phyloP scores from a whole-genome alignment of 345 rosid genomes.

The Murraya paniculata region DNA sequence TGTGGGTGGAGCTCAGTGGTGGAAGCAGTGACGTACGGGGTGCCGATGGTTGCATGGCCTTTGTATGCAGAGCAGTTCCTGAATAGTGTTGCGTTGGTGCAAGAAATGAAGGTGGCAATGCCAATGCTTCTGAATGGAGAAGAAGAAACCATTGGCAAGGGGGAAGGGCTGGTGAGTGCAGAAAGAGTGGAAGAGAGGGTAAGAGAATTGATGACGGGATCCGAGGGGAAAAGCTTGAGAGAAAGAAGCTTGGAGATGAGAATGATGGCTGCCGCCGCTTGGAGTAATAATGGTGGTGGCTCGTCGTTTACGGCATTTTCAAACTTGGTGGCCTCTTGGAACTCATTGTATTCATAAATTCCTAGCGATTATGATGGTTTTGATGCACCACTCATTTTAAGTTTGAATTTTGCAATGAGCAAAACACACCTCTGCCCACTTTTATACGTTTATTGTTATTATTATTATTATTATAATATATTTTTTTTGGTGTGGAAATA shows the following conservation, averaged over 20 bases:
- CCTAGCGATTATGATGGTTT: background rate
- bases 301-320: slow-evolving; percentile 19
- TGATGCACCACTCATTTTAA: background rate
- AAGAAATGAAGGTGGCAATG: slow-evolving; percentile 31
- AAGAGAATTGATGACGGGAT: slow-evolving; percentile 12
- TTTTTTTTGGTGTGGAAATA: too few relatives aligned
- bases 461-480: too few relatives aligned
- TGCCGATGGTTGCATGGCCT: slow-evolving; percentile 37
- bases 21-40: slow-evolving; percentile 32
- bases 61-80: slow-evolving; percentile 30
- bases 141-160: background rate
- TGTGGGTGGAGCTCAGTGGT: slow-evolving; percentile 37
- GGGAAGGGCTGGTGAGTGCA: background rate
- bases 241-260: slow-evolving; percentile 11
- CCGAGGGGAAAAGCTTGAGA: slow-evolving; percentile 3
- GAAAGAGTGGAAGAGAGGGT: slow-evolving; percentile 22
- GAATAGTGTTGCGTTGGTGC: slow-evolving; percentile 25
- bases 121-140: background rate
- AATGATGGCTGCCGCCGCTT: slow-evolving; percentile 16
- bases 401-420: background rate
- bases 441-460: too few relatives aligned
- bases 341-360: background rate
- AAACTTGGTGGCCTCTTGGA: slow-evolving; percentile 9
- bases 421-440: too few relatives aligned
- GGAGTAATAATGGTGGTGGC: slow-evolving; percentile 3